Evolutionary conservation across 495 filamentous ascomycete species (phyloP), one percentile per base, ranked within the genome.

Genomic region (Eremomyces bilateralis): DNA sequence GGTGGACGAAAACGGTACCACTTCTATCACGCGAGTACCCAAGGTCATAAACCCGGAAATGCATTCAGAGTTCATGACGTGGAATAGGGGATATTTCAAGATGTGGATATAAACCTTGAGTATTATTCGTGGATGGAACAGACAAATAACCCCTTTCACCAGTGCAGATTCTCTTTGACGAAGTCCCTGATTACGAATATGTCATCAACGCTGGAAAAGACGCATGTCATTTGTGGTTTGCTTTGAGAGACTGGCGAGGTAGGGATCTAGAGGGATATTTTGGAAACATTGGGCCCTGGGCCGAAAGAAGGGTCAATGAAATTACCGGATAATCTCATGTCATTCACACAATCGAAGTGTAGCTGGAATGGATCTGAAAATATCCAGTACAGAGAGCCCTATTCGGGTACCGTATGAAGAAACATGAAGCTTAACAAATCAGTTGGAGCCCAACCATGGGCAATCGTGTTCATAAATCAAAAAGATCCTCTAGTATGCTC

Each of bases 171-270:
- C 39, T 45, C 30, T 52, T 42, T 25, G 29, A 42, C 35, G 8
- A 37, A 44, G 42, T 48, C 15, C 53, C 54, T 3, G 37, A 41
- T 37, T 55, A 52, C 43, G 25, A 55, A 47, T 19, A n/a, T 33
- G 44, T 36, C 29, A 52, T 58, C 31, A 41, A 41, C 36, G 46
- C 50, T 27, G 52, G 54, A 4, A 50, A 42, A 37, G 52, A 57
- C 41, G 44, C 41, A 16, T 50, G 53, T 35, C 38, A 54, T 34
- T 36, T 58, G 21, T 58, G 52, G 53, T 54, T 53, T 46, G 42
- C 51, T 19, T 40, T 56, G 32, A 40, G 46, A 39, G 46, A 49
- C 35, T 56, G 52, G 53, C 42, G 52, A 18, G 53, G 54, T 28
- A 44, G 44, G 15, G 38, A 52, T 37, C 43, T 50, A 12, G 50